phyloP scores from a whole-genome alignment of 768 basidiomycete species.

The Tylopilus sp. region DNA sequence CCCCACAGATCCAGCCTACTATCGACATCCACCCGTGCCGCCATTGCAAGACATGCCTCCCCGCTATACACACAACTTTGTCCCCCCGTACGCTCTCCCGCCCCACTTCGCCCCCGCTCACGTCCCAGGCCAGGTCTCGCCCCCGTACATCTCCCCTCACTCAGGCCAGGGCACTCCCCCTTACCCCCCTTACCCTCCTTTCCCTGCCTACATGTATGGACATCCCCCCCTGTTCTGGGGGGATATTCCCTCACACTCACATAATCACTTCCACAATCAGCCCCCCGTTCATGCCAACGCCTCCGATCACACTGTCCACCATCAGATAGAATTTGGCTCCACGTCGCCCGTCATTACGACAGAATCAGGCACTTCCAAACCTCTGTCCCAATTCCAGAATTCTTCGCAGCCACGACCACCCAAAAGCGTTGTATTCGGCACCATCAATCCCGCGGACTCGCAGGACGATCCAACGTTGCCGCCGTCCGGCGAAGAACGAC shows the following conservation, averaged over 20 bases:
- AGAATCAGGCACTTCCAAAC: slow-evolving; percentile 8
- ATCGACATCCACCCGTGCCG: slow-evolving; percentile 18
- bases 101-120: slow-evolving; percentile 15
- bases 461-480: neutral
- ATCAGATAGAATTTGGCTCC: slow-evolving; percentile 18
- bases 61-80: slow-evolving; percentile 13
- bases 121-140: slow-evolving; percentile 24
- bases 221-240: slow-evolving; percentile 42
- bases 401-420: slow-evolving; percentile 5
- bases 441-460: slow-evolving; percentile 36
- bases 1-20: slow-evolving; percentile 13
- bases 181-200: slow-evolving; percentile 35
- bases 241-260: slow-evolving; percentile 14
- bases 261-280: slow-evolving; percentile 20
- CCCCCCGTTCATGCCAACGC: slow-evolving; percentile 6
- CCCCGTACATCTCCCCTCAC: slow-evolving; percentile 20
- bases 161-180: slow-evolving; percentile 34
- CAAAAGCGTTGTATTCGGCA: slow-evolving; percentile 49
- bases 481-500: slow-evolving; percentile 3
- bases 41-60: slow-evolving; percentile 24
- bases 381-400: slow-evolving; percentile 5
- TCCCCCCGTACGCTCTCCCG: slow-evolving; percentile 16
- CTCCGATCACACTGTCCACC: slow-evolving; percentile 11
- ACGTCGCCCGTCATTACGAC: slow-evolving; percentile 11
- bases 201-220: slow-evolving; percentile 32